These are phyloP conservation scores for Backusella australiensis DNA, from an alignment of 192 early-diverging fungal genomes.

Conservation along the genomic window DNA sequence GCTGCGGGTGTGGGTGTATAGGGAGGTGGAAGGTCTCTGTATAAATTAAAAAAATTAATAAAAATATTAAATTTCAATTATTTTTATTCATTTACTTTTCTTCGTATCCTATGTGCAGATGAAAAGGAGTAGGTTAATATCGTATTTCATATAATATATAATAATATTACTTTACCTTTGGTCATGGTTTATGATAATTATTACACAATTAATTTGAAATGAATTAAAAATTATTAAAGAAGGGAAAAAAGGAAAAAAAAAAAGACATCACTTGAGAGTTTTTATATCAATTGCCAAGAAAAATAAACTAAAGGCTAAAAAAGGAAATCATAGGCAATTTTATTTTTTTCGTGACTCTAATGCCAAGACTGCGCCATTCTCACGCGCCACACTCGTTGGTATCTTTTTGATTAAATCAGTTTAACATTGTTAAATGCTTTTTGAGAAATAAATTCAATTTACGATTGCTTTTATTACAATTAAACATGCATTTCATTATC, in stretches of 20 bases:
- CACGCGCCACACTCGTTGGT: neutral
- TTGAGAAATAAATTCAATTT: neutral
- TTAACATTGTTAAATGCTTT: neutral
- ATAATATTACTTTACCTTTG: neutral
- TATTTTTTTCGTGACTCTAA: neutral
- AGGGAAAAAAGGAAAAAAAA: neutral
- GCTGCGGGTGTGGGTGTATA: neutral
- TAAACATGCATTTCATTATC: no score
- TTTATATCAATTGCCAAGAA: conserved; percentile 3
- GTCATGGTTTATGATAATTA: neutral
- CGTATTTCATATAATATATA: neutral
- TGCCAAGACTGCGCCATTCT: conserved; percentile 2
- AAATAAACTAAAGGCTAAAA: neutral
- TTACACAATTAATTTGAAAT: neutral
- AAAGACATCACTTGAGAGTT: neutral
- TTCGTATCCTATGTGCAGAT: neutral
- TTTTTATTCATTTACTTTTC: neutral
- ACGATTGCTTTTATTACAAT: no score
- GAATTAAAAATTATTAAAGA: neutral
- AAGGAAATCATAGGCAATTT: neutral
- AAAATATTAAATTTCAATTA: neutral
- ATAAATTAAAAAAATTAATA: neutral
- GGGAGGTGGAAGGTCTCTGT: conserved; percentile 1
- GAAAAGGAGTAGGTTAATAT: neutral
- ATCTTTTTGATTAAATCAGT: neutral